Base-by-base conservation (phyloP, 2,329 filamentous ascomycete species). In the Hypoxylon sp. region DNA sequence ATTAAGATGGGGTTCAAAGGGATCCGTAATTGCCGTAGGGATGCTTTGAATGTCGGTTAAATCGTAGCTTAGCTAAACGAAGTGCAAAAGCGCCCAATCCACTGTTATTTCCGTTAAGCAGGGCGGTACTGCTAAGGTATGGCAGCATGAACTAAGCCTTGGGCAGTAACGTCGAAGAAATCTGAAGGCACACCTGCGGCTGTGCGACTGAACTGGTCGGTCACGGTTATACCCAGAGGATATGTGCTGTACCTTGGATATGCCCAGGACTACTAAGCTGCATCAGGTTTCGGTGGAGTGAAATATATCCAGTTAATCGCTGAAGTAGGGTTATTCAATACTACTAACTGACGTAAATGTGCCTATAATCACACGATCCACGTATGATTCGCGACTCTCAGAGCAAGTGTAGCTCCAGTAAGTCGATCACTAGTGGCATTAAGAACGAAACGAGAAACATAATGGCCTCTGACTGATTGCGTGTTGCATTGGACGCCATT, bases 1-100 rank as follows among this genome's bases (percentile, higher is more conserved):
- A 47, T 54, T 31, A 13, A 46, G 31, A 53, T 44, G 53, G n/a
- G 21, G 29, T n/a, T 37, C n/a, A 54, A 31, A 29, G 21, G 53
- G 21, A 11, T 13, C 27, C 13, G n/a, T 29, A 42, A 19, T 27
- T 39, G 51, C 11, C 10, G 32, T 35, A 6, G n/a, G 8, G 21
- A 19, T 13, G 37, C 31, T 13, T n/a, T 44, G 46, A 39, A 58
- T 31, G 57, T 31, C 32, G 47, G 6, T 51, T 31, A 21, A 37
- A 27, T 48, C 21, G 21, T 32, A 35, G 8, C 42, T 11, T 6
- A 24, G 7, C 39, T 39, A 13, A 13, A 44, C 17, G 27, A 37
- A 39, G 19, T 27, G 17, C 6, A 24, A 27, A 27, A 8, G 35
- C 51, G 21, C 13, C 8, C 4, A 54, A 39, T 39, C 51, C 35